These are phyloP conservation scores for Metschnikowia amazonensis DNA, from an alignment of 805 yeast genomes.

Conservation along the genomic window DNA sequence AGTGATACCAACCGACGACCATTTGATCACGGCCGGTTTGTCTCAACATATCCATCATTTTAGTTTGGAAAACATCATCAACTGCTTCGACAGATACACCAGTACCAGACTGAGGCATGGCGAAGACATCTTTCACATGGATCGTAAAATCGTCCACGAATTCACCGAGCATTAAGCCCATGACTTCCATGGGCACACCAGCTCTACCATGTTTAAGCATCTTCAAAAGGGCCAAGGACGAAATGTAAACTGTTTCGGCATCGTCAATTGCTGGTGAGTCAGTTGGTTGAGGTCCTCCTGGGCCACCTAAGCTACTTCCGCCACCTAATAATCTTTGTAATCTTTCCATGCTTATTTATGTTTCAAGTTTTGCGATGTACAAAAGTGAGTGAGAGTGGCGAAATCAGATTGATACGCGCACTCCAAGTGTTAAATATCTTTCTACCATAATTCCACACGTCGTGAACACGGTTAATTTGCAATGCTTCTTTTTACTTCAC, in stretches of 20 bases:
- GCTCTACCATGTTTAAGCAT: slow-evolving; percentile 98
- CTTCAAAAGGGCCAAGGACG: slow-evolving; percentile 89
- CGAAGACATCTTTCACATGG: slow-evolving; percentile 96
- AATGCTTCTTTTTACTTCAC: background rate
- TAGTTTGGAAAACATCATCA: slow-evolving; percentile 97
- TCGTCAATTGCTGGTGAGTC: slow-evolving; percentile 89
- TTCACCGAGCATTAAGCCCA: slow-evolving; percentile 99
- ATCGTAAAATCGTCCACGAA: slow-evolving; percentile 96
- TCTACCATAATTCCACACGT: background rate
- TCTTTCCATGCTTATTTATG: slow-evolving; percentile 39
- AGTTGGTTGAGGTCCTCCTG: slow-evolving; percentile 40
- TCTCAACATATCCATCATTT: slow-evolving; percentile 98
- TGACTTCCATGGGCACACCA: slow-evolving; percentile 74
- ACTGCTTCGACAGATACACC: slow-evolving; percentile 99
- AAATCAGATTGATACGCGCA: slow-evolving; percentile 4
- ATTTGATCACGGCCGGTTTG: slow-evolving; percentile 99
- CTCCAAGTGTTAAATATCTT: background rate
- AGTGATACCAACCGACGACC: slow-evolving; percentile 99
- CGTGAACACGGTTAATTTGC: background rate
- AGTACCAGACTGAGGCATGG: slow-evolving; percentile 98
- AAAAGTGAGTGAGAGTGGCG: slow-evolving; percentile 8
- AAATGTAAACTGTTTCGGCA: slow-evolving; percentile 93
- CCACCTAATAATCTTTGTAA: slow-evolving; percentile 48
- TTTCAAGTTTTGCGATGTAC: slow-evolving; percentile 2
- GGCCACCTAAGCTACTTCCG: slow-evolving; percentile 38